Base-by-base conservation (phyloP, 1,284 basidiomycete genomes). In the Naganishia liquefaciens region DNA sequence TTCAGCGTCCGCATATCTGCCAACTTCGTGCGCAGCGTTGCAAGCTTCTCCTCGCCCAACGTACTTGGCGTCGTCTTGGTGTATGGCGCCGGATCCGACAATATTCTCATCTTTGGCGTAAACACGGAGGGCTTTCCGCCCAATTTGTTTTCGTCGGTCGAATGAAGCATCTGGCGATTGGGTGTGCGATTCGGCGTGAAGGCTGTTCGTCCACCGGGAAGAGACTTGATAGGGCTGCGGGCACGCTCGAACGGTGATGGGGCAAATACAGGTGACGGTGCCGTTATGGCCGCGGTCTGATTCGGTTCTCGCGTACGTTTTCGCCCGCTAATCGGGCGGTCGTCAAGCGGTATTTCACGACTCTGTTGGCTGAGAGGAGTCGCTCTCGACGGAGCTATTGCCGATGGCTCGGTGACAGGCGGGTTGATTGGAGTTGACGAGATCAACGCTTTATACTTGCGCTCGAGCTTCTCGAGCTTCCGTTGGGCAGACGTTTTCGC, bases 381-480 rank as follows among this genome's bases (percentile, higher is more conserved):
- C 58, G 23, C 17, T 42, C 39, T n/a, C 13, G n/a, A 3, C 17
- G 53, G 46, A 47, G 28, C 57, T 37, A 9, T 11, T 33, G 42
- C 17, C 1, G 46, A 21, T 21, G 33, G 11, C 19, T 44, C 42
- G 10, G 43, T 11, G 33, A 37, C 33, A 37, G 33, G 33, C 10
- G 42, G 25, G 13, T 25, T 25, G 27, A 37, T 15, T 25, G n/a
- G 47, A 21, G 46, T 30, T 10, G 44, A 49, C 9, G 43, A 44
- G 4, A 46, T 27, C 28, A 66, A n/a, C 2, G 64, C 33, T 27
- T 66, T 66, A 21, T 55, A 28, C 43, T 66, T 66, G 42, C 64
- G 33, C 25, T 66, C 64, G n/a, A 66, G 52, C 52, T 66, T 66
- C 21, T 66, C 64, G 5, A 62, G 57, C 43, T 66, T 66, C 9